Conservation (phyloP, 2,329 filamentous ascomycete species). For the Diaporthe ilicicola region DNA sequence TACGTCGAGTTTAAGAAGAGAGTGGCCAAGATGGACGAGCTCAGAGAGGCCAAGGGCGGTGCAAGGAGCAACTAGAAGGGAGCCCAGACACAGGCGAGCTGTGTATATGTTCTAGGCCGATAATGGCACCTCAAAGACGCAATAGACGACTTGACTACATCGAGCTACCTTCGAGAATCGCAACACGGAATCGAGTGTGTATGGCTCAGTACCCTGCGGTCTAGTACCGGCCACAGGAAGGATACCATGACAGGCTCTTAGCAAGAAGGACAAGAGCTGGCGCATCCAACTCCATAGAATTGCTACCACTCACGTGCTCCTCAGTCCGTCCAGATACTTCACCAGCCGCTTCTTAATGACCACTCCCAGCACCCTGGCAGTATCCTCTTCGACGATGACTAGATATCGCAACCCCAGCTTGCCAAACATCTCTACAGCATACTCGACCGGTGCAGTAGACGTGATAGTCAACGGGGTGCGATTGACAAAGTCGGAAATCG, state of each 20-base stretch:
- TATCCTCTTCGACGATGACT: slow-evolving; percentile 61
- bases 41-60: slow-evolving; percentile 85
- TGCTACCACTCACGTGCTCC: not conserved
- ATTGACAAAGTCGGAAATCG: slow-evolving; percentile 59
- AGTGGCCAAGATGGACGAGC: slow-evolving; percentile 97
- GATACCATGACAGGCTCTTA: not conserved
- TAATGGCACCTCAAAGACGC: not conserved
- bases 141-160: slow-evolving; percentile 18
- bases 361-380: slow-evolving; percentile 58
- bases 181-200: not conserved
- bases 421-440: slow-evolving; percentile 67
- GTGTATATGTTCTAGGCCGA: slow-evolving; percentile 35
- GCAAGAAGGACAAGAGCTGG: not conserved
- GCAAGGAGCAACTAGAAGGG: slow-evolving; percentile 78
- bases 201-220: not conserved
- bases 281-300: not conserved
- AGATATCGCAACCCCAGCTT: slow-evolving; percentile 64
- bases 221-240: not conserved
- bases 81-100: slow-evolving; percentile 24
- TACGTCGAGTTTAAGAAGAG: slow-evolving; percentile 99
- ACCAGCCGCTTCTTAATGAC: slow-evolving; percentile 67
- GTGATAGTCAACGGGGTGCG: slow-evolving; percentile 60
- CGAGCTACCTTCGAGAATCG: not conserved
- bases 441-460: slow-evolving; percentile 63
- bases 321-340: slow-evolving; percentile 54